These are phyloP conservation scores for Cryptococcus sp. DNA, from an alignment of 1,284 basidiomycete species.

Conservation along the genomic window DNA sequence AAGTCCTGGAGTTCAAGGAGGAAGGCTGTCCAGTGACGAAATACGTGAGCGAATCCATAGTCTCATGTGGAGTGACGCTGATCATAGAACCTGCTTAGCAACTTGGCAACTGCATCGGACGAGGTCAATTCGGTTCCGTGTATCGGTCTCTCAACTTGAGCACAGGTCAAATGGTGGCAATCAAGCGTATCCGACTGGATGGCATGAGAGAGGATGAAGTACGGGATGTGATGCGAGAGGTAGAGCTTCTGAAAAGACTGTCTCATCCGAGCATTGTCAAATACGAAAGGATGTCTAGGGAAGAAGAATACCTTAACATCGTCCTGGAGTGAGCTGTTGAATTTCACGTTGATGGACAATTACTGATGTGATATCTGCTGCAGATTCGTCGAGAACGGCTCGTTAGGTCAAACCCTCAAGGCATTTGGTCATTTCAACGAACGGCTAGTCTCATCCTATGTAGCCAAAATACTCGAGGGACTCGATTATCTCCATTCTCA, in stretches of 20 bases:
- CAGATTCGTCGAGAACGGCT: constrained; percentile 92
- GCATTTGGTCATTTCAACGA: constrained; percentile 91
- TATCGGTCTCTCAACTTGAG: constrained; percentile 90
- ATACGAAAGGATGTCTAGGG: constrained; percentile 92
- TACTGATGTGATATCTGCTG: constrained; percentile 7
- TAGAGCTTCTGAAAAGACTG: constrained; percentile 82
- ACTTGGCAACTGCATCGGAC: constrained; percentile 93
- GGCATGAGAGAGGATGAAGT: constrained; percentile 84
- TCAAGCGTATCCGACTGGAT: constrained; percentile 85
- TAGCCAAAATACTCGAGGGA: constrained; percentile 90
- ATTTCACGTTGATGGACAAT: background rate
- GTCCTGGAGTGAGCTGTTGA: constrained; percentile 78
- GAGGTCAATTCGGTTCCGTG: constrained; percentile 93
- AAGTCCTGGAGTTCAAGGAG: constrained; percentile 77
- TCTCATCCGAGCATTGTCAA: constrained; percentile 92
- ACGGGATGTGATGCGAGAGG: constrained; percentile 83
- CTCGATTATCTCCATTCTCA: constrained; percentile 82
- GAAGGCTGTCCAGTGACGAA: constrained; percentile 75
- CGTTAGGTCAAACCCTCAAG: constrained; percentile 83
- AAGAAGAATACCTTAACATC: constrained; percentile 82
- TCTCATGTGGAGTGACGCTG: too few species aligned
- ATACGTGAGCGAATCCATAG: constrained; percentile 62
- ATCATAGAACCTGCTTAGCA: constrained; percentile 59
- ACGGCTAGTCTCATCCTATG: constrained; percentile 81
- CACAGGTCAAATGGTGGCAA: constrained; percentile 90